Conservation (phyloP, 257 asterid genomes). For the Solanum rostratum region DNA sequence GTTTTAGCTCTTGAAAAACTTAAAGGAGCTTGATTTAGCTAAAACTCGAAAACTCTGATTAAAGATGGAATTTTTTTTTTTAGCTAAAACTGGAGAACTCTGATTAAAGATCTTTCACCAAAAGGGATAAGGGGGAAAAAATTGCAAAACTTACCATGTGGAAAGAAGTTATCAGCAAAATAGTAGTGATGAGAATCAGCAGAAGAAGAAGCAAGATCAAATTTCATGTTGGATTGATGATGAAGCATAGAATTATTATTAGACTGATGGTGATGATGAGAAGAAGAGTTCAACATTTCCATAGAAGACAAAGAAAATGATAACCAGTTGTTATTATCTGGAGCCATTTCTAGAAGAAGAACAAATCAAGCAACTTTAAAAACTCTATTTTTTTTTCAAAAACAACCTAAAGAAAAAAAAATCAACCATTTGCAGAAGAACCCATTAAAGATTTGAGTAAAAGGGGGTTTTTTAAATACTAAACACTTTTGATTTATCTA, state of each 20-base stretch:
- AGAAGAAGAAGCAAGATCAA: conserved; percentile 8
- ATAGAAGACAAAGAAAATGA: conserved; percentile 72
- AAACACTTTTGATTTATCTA: neutral
- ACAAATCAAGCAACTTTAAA: neutral
- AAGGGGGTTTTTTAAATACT: neutral
- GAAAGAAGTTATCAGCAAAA: conserved; percentile 66
- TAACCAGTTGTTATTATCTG: conserved; percentile 69
- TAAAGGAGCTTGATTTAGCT: neutral
- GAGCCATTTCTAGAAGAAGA: conserved; percentile 38
- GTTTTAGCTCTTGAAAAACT: neutral
- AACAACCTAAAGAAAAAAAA: neutral
- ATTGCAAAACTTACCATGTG: conserved; percentile 24
- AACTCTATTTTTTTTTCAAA: neutral
- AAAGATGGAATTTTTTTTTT: neutral
- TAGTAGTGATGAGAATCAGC: conserved; percentile 46
- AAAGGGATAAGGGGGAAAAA: neutral
- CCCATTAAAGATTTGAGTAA: neutral
- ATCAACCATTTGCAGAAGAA: neutral
- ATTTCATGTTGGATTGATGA: conserved; percentile 16
- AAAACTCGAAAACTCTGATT: neutral
- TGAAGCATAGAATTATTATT: conserved; percentile 8
- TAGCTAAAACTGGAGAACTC: neutral
- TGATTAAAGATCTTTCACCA: neutral
- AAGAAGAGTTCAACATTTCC: conserved; percentile 50
- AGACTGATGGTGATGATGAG: conserved; percentile 4